phyloP scores from a whole-genome alignment of 139 green algal species.

The Zygnema cylindricum region DNA sequence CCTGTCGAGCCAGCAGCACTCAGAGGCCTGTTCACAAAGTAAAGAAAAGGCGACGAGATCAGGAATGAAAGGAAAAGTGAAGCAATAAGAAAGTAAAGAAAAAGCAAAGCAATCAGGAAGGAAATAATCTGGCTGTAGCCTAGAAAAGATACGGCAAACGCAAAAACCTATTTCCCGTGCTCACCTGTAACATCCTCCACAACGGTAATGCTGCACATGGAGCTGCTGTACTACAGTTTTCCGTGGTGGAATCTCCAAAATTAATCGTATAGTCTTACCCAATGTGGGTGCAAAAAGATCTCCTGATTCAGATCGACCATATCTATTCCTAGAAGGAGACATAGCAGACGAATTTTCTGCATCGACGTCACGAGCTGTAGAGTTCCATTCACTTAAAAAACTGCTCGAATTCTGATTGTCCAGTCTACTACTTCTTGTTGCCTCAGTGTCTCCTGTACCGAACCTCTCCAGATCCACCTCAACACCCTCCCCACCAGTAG shows the following conservation, averaged over 20 bases:
- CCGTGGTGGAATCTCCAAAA: background rate
- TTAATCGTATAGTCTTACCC: slow-evolving; percentile 6
- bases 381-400: background rate
- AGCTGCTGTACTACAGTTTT: slow-evolving; percentile 27
- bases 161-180: no score
- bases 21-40: background rate
- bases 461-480: background rate
- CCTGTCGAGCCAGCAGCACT: background rate
- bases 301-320: background rate
- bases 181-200: slow-evolving; percentile 32
- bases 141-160: no score
- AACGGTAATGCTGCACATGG: slow-evolving; percentile 33
- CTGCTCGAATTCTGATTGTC: background rate
- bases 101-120: background rate
- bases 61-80: background rate
- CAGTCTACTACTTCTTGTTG: background rate
- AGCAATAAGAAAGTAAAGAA: slow-evolving; percentile 10
- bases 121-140: no score
- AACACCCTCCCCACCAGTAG: background rate
- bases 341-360: background rate
- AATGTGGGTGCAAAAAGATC: background rate
- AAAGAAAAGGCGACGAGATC: background rate
- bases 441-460: no score
- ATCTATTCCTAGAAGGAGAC: background rate
- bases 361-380: background rate